Evolutionary conservation across 2,329 filamentous ascomycete genomes (phyloP).

Genomic region (Falciphora oryzae): DNA sequence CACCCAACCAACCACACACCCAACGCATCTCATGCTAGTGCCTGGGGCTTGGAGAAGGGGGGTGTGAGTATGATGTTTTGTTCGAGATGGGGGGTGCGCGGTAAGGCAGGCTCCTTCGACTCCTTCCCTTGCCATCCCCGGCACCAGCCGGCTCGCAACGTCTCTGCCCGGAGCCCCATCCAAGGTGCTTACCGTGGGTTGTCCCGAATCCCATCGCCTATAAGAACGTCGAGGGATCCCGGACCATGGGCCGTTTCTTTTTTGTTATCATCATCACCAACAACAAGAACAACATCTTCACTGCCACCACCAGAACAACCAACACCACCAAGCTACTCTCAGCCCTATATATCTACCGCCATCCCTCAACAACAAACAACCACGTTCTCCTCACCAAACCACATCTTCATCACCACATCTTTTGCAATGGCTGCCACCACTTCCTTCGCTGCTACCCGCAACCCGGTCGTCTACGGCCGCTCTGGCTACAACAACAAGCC

Average conservation of each 20-base stretch:
- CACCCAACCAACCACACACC: not conserved
- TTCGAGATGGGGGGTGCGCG: not conserved
- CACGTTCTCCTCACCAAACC: constrained; percentile 1
- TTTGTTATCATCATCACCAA: constrained; percentile 8
- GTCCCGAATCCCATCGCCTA: constrained; percentile 9
- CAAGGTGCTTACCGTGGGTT: constrained; percentile 3
- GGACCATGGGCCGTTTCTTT: not conserved
- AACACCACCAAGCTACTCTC: not conserved
- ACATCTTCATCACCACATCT: constrained; percentile 17
- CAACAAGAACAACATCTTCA: constrained; percentile 6
- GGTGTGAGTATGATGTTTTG: not conserved
- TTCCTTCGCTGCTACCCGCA: constrained; percentile 29
- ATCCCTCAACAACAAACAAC: constrained; percentile 3
- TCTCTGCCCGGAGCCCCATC: not conserved
- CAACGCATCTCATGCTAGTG: not conserved
- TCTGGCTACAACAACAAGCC: constrained; percentile 36
- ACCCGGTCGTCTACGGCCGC: constrained; percentile 34
- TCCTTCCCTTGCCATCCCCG: not conserved
- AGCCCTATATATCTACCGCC: not conserved
- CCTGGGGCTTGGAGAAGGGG: not conserved
- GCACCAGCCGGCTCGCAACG: not conserved
- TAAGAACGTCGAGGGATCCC: constrained; percentile 8
- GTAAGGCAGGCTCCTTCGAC: not conserved
- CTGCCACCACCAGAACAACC: constrained; percentile 10
- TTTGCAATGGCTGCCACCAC: constrained; percentile 32